Conservation (phyloP, 2,329 filamentous ascomycete species). For the Paraphoma sp. region DNA sequence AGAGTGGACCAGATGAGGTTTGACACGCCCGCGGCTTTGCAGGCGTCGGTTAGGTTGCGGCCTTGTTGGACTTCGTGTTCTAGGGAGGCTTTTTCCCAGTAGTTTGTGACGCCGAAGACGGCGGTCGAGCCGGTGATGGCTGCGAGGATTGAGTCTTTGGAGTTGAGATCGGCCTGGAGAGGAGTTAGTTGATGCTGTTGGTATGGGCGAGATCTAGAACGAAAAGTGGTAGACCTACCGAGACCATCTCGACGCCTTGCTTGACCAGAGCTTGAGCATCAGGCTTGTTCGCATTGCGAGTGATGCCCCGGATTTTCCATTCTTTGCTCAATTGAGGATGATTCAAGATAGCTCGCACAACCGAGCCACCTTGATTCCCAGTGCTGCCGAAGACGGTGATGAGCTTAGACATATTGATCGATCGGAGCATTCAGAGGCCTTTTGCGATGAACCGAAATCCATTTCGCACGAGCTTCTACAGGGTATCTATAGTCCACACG, state of each 20-base stretch:
- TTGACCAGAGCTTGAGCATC: conserved; percentile 52
- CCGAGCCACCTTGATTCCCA: conserved; percentile 64
- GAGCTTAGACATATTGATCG: conserved; percentile 45
- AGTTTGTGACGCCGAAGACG: conserved; percentile 25
- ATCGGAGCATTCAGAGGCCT: neutral
- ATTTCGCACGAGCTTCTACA: neutral
- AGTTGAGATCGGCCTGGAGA: conserved; percentile 18
- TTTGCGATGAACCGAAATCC: neutral
- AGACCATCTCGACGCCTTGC: conserved; percentile 21
- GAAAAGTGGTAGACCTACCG: conserved; percentile 2
- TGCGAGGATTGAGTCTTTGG: conserved; percentile 10
- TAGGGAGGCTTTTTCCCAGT: conserved; percentile 17
- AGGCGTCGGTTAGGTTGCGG: conserved; percentile 18
- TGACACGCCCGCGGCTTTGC: conserved; percentile 13
- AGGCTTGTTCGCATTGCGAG: conserved; percentile 56
- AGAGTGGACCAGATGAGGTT: conserved; percentile 21
- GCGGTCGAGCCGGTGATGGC: conserved; percentile 18
- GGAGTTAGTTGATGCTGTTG: neutral
- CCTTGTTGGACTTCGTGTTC: conserved; percentile 21
- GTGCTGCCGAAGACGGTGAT: conserved; percentile 66
- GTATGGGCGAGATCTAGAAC: too few relatives aligned
- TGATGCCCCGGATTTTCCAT: conserved; percentile 62
- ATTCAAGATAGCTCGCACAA: conserved; percentile 53
- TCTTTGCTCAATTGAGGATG: conserved; percentile 53
- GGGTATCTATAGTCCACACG: neutral